A percentile compares a stretch with the other conserved stretches of the same genome.
phyloP scores from a whole-genome alignment of 1,139 yeast species.

The Hansenula anomala region DNA sequence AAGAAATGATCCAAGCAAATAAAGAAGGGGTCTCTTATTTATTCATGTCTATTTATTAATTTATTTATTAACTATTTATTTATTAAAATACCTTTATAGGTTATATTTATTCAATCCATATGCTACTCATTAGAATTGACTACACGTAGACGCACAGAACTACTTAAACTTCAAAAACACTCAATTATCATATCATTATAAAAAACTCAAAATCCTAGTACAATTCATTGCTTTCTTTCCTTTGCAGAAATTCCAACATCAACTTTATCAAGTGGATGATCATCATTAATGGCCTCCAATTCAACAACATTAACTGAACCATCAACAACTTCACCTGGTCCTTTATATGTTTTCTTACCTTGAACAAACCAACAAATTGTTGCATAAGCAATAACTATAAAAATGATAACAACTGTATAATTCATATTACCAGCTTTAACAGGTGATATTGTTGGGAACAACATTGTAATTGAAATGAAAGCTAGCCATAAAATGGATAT shows the following conservation, averaged over 20 bases:
- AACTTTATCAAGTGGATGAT: background rate
- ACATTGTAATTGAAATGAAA: slow-evolving; percentile 39
- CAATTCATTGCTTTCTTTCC: background rate
- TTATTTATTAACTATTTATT: slow-evolving; percentile 2
- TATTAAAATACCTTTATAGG: no score
- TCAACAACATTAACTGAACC: slow-evolving; percentile 4
- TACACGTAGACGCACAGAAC: no score
- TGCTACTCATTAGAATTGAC: no score
- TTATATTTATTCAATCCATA: no score
- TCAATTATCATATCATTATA: background rate
- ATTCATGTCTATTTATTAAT: slow-evolving; percentile 2
- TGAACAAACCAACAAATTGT: slow-evolving; percentile 27
- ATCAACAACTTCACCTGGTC: slow-evolving; percentile 16
- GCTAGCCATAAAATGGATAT: slow-evolving; percentile 28
- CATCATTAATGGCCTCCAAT: slow-evolving; percentile 4
- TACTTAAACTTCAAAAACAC: background rate
- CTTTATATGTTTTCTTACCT: slow-evolving; percentile 23
- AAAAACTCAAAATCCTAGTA: no score
- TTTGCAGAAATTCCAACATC: background rate
- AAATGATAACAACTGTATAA: slow-evolving; percentile 34
- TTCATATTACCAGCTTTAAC: slow-evolving; percentile 33
- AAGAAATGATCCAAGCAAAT: slow-evolving; percentile 79
- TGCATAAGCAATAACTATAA: slow-evolving; percentile 29
- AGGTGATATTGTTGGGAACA: slow-evolving; percentile 38
- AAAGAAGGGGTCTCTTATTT: no score